Evolutionary conservation across 441 rosid species (phyloP).

Genomic region (Breynia disticha): DNA sequence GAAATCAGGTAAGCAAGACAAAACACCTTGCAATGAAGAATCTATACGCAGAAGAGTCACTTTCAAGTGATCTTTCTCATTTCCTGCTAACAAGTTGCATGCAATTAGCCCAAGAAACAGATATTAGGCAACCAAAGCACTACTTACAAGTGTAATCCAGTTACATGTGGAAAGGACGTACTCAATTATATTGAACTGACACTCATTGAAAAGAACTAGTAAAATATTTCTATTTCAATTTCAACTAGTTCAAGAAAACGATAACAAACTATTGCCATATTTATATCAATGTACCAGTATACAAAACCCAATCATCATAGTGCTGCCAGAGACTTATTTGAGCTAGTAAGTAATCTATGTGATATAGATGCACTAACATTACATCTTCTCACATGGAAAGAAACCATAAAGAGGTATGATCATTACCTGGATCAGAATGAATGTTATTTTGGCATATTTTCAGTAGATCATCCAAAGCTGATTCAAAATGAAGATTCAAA

Average conservation of each 20-base stretch:
- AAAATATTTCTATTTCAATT: no score
- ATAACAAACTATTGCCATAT: no score
- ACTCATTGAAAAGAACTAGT: no score
- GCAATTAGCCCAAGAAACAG: slow-evolving; percentile 11
- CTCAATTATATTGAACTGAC: no score
- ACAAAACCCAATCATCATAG: no score
- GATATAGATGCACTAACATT: not conserved
- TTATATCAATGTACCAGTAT: no score
- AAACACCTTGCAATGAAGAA: slow-evolving; percentile 96
- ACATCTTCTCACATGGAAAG: not conserved
- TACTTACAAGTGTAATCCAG: not conserved
- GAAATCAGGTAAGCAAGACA: slow-evolving; percentile 99
- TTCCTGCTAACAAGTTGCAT: slow-evolving; percentile 53
- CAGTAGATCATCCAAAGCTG: slow-evolving; percentile 83
- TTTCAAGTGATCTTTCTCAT: slow-evolving; percentile 96
- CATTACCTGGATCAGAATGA: slow-evolving; percentile 80
- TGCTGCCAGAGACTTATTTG: no score
- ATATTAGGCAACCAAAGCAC: not conserved
- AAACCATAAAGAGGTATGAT: slow-evolving; percentile 3
- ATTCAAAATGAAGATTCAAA: slow-evolving; percentile 74
- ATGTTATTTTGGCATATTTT: slow-evolving; percentile 72
- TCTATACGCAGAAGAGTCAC: slow-evolving; percentile 98
- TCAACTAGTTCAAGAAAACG: no score
- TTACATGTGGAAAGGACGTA: slow-evolving; percentile 5
- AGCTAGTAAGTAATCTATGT: not conserved